Evolutionary conservation across 2,329 filamentous ascomycete genomes (phyloP).

Genomic region (Paecilomyces variotii): DNA sequence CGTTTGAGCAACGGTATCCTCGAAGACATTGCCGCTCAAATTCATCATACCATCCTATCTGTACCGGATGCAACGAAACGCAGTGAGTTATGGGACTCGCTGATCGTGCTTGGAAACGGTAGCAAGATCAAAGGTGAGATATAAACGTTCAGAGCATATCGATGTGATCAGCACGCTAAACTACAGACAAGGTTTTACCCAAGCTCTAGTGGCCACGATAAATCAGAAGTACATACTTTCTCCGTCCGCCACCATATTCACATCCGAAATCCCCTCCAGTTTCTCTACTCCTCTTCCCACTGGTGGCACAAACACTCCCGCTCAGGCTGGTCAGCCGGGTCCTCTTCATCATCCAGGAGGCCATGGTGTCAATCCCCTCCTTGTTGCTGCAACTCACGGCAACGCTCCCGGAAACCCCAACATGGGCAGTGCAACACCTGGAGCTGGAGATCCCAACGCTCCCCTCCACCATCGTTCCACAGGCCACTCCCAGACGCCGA

Average conservation of each 20-base stretch:
- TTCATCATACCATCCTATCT: slow-evolving; percentile 74
- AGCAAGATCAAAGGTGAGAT: slow-evolving; percentile 51
- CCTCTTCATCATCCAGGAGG: slow-evolving; percentile 49
- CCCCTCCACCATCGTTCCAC: slow-evolving; percentile 47
- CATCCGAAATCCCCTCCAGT: slow-evolving; percentile 89
- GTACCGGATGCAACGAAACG: slow-evolving; percentile 81
- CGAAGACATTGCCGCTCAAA: slow-evolving; percentile 72
- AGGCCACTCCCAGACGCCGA: slow-evolving; percentile 67
- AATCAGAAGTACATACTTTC: slow-evolving; percentile 80
- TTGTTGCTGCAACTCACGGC: slow-evolving; percentile 71
- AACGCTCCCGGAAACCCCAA: slow-evolving; percentile 32
- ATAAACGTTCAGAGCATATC: not conserved
- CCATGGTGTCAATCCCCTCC: slow-evolving; percentile 73
- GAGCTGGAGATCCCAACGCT: slow-evolving; percentile 22
- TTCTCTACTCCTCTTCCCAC: slow-evolving; percentile 86
- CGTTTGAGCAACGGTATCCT: slow-evolving; percentile 55
- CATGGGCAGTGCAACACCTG: slow-evolving; percentile 25
- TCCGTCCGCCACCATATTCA: slow-evolving; percentile 92
- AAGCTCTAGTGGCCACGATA: slow-evolving; percentile 75
- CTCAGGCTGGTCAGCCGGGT: slow-evolving; percentile 34
- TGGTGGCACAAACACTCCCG: slow-evolving; percentile 79
- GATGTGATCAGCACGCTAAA: slow-evolving; percentile 7
- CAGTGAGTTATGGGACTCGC: slow-evolving; percentile 79
- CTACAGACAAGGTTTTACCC: slow-evolving; percentile 60
- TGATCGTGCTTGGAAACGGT: slow-evolving; percentile 89